Evolutionary conservation across 2,329 filamentous ascomycete genomes (phyloP), one percentile per base, ranked within the genome.

Genomic region (Davidsoniella neocaledoniae): DNA sequence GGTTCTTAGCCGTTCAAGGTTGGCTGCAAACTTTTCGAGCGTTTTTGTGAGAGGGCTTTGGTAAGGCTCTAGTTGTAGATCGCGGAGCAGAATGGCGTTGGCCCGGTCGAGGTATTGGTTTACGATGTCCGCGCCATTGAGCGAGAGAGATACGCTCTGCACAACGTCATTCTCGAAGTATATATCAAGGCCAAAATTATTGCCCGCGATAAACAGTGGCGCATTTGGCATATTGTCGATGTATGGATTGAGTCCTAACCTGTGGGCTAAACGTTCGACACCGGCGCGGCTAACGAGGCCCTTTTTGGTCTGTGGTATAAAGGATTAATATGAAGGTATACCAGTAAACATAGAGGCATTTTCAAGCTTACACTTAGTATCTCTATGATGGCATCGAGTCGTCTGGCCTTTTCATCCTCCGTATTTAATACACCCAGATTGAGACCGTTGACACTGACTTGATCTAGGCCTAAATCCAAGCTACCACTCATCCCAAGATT

Each of bases 261-360:
- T 71, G 57, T 76, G 74, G 7, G 78, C 81, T 26, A 90, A 66
- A 49, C 82, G 72, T 61, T 83, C 78, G n/a, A 91, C 68, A 2
- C 82, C 82, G 26, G 82, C 77, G 58, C 85, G 81, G 56, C 82
- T 85, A 37, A 90, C 77, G 39, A 79, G 66, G 3, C 81, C 81
- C 54, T 76, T 75, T 56, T 63, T 67, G 51, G 68, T 64, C 61
- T 66, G 25, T 43, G 10, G 12, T 17, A 25, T 37, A 39, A 19
- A 36, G 5, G 42, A 43, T 57, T 48, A 55, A 56, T 14, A 8
- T 29, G 42, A 37, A 51, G 39, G 14, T 43, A 51, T 12, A 16
- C 10, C 4, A 23, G 9, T 17, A 19, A 7, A 38, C 9, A n/a
- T 19, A n/a, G 10, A 23, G 23, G 12, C 21, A 40, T 38, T 8